Base-by-base conservation (phyloP, 2,329 filamentous ascomycete genomes). In the Aspergillus fischeri region DNA sequence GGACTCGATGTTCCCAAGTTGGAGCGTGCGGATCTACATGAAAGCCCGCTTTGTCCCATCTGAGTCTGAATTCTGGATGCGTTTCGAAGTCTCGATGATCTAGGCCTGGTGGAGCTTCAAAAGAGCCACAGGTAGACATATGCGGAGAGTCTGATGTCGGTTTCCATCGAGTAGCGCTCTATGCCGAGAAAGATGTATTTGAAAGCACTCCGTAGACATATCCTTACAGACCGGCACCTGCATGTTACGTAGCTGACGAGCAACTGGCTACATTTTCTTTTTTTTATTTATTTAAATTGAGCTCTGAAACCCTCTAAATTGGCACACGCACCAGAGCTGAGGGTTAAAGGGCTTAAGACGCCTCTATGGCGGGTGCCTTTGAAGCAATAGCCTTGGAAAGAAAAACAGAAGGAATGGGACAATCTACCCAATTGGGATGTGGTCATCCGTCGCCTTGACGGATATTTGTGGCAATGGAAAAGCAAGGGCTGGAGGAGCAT, bases 1-100 rank as follows among this genome's bases (percentile, higher is more conserved):
- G 58, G 53, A 54, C 53, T 48, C 6, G n/a, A 35, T 20, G 25
- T 29, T 51, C 49, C 14, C 29, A 44, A 54, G 27, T 54, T 55
- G 44, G 54, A 32, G 35, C 41, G 32, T 52, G 56, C 56, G 56
- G 56, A 51, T 60, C 59, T 47, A 27, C 8, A 44, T 38, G n/a
- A 21, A 53, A 45, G 29, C 20, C 32, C 20, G n/a, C 49, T 42
- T 41, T 17, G 45, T 49, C 14, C 14, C 14, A 38, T 38, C 32
- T 17, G 32, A 38, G 2, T 3, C 32, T 38, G 32, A 35, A 17
- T 35, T 35, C 32, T 35, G 11, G 32, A 35, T 2, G 49, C 28
- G n/a, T 56, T 24, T 4, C 24, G 10, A 57, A 42, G 32, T 55
- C 35, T 20, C 38, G 3, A 27, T 24, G 8, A 2, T 14, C 21